phyloP scores from a whole-genome alignment of 1,139 yeast genomes.

The Blastobotrys proliferans region DNA sequence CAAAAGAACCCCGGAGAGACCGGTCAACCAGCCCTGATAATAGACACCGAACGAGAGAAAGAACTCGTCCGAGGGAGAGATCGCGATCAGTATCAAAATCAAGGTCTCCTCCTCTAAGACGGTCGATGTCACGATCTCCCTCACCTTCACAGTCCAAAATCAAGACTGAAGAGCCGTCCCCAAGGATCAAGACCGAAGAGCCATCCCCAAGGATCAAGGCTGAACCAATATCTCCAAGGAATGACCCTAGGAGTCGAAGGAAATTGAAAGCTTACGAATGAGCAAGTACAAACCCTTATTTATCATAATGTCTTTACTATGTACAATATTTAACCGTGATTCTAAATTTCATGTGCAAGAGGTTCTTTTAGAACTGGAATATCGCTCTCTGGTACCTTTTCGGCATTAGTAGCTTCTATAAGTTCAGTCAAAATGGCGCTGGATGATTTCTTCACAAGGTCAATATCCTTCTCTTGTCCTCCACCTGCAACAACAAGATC shows the following conservation, averaged over 20 bases:
- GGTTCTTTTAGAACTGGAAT: conserved; percentile 6
- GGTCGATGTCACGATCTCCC: neutral
- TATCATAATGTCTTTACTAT: neutral
- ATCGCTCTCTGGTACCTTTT: conserved; percentile 28
- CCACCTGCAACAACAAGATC: conserved; percentile 28
- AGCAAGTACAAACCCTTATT: neutral
- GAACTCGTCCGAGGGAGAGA: neutral
- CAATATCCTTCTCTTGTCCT: conserved; percentile 36
- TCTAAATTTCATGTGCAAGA: conserved; percentile 3
- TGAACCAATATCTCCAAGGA: neutral
- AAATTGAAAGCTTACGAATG: neutral
- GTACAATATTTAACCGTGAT: neutral
- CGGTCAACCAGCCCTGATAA: no score
- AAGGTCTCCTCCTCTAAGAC: neutral
- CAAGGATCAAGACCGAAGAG: neutral
- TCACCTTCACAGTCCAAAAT: no score
- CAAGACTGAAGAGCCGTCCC: neutral
- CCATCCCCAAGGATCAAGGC: neutral
- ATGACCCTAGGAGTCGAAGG: conserved; percentile 1
- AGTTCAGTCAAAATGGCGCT: conserved; percentile 40
- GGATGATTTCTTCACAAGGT: conserved; percentile 39
- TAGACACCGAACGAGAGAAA: no score
- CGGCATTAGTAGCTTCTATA: conserved; percentile 36
- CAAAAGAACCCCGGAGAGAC: no score
- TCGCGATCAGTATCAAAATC: neutral